Evolutionary conservation across 805 yeast species (phyloP).

Genomic region (Hermanozyma aechmeae): DNA sequence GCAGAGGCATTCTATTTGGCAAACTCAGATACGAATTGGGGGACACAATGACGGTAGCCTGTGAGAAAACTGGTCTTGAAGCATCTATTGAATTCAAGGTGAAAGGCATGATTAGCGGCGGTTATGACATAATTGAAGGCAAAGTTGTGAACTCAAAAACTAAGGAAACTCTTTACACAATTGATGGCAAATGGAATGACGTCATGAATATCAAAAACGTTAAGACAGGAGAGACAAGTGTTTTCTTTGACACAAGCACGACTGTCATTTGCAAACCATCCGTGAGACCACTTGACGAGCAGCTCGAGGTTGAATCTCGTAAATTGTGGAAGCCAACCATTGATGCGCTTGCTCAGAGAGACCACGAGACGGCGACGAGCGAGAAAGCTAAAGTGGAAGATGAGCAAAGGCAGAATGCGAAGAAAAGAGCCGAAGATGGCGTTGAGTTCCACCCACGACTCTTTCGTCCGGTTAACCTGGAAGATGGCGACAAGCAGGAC

Average conservation of each 20-base stretch:
- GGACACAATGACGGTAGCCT: slow-evolving; percentile 75
- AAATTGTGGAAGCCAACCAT: slow-evolving; percentile 77
- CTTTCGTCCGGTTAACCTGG: slow-evolving; percentile 39
- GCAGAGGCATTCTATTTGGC: slow-evolving; percentile 88
- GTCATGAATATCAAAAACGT: slow-evolving; percentile 52
- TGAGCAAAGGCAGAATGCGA: slow-evolving; percentile 68
- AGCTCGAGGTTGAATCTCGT: slow-evolving; percentile 74
- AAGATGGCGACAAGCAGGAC: slow-evolving; percentile 20
- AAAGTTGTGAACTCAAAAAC: slow-evolving; percentile 30
- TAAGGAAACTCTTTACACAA: slow-evolving; percentile 51
- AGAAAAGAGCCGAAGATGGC: slow-evolving; percentile 67
- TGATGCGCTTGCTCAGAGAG: slow-evolving; percentile 67
- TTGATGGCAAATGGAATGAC: slow-evolving; percentile 93
- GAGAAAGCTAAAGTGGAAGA: slow-evolving; percentile 85
- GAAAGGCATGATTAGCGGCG: slow-evolving; percentile 88
- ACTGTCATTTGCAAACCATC: slow-evolving; percentile 50
- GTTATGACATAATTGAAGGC: slow-evolving; percentile 86
- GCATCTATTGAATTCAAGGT: slow-evolving; percentile 91
- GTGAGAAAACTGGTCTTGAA: slow-evolving; percentile 45
- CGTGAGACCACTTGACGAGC: slow-evolving; percentile 73
- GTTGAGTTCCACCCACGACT: slow-evolving; percentile 73
- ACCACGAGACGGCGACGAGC: slow-evolving; percentile 78
- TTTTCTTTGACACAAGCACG: slow-evolving; percentile 35
- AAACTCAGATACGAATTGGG: slow-evolving; percentile 85
- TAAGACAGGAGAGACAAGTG: slow-evolving; percentile 39